Percentiles rank a stretch among this genome's conserved stretches.
Evolutionary conservation across 345 rosid genomes (phyloP).

Genomic region (Populus nigra): DNA sequence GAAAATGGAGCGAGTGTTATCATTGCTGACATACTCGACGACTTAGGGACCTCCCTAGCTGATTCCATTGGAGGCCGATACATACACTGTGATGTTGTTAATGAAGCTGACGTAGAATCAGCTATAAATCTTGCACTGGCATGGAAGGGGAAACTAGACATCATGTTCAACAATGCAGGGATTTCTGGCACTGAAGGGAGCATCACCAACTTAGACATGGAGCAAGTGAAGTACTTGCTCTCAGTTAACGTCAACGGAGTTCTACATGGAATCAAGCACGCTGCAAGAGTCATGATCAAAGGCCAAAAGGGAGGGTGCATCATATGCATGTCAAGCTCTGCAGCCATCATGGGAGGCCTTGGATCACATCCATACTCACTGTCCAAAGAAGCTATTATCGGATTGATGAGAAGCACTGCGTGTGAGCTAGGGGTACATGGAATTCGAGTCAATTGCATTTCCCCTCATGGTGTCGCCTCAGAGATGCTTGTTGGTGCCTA

Average conservation of each 20-base stretch:
- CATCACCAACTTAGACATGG: slow-evolving; percentile 52
- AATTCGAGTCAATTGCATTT: slow-evolving; percentile 73
- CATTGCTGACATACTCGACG: slow-evolving; percentile 67
- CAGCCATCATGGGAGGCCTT: slow-evolving; percentile 73
- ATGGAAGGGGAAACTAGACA: slow-evolving; percentile 54
- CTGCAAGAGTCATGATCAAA: slow-evolving; percentile 66
- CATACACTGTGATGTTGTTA: slow-evolving; percentile 68
- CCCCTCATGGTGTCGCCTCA: slow-evolving; percentile 93
- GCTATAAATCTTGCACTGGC: slow-evolving; percentile 51
- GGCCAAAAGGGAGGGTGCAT: slow-evolving; percentile 58
- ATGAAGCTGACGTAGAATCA: slow-evolving; percentile 62
- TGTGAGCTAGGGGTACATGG: slow-evolving; percentile 75
- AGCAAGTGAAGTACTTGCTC: slow-evolving; percentile 36
- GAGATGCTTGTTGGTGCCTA: slow-evolving; percentile 64
- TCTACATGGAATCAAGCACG: slow-evolving; percentile 75
- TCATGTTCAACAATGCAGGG: slow-evolving; percentile 49
- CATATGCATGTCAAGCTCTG: slow-evolving; percentile 75
- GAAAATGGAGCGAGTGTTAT: slow-evolving; percentile 66
- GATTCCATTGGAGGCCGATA: slow-evolving; percentile 58
- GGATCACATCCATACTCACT: slow-evolving; percentile 67
- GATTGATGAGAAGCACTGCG: slow-evolving; percentile 52
- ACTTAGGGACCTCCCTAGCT: slow-evolving; percentile 49
- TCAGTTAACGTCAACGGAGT: slow-evolving; percentile 63
- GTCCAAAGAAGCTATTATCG: slow-evolving; percentile 68
- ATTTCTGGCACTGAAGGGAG: slow-evolving; percentile 49